Base-by-base conservation (phyloP, 2,329 filamentous ascomycete species). In the Sarocladium strictum region DNA sequence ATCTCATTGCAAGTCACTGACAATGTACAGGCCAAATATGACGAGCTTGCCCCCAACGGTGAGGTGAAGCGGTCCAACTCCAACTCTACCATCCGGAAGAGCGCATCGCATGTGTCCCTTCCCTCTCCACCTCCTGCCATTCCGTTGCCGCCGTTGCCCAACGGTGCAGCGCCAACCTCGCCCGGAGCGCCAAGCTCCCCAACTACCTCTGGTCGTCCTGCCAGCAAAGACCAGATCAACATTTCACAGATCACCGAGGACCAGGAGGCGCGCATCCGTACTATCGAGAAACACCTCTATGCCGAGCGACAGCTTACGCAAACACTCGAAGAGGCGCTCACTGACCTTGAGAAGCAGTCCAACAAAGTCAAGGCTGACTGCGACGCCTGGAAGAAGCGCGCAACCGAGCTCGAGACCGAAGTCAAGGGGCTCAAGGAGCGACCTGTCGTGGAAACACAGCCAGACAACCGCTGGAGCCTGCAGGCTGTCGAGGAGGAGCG, bases 401-500 rank as follows among this genome's bases (percentile, higher is more conserved):
- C 90, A 35, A 76, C 77, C 64, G 81, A 86, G 56, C 78, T 93
- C 37, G 91, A 96, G 68, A 67, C 74, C 32, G 87, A 90, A 77
- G 81, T 85, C 58, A 85, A 84, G 69, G 81, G 85, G 57, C 76
- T 85, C 61, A 81, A 79, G 69, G 78, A 81, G 15, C 69, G 71
- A 4, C 67, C 70, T n/a, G 61, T 65, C 9, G 63, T 65, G 2
- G 76, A 76, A 62, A 72, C 78, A 1, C 70, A 72, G 55, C 74
- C 75, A 55, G 80, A 85, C 64, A 75, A 77, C 65, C 73, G 83
- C 54, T 86, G 81, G 81, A 86, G 83, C 59, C 80, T 97, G 62
- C 90, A 96, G 69, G 89, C 91, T 58, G 90, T 97, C 21, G 95
- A 99, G 69, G 93, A 99, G 72, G 94, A 99, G 79, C 84, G 93